A percentile compares a stretch with the other conserved stretches of the same genome.
phyloP scores from a whole-genome alignment of 202 grass and related monocot species.

The Sporobolus alterniflorus region DNA sequence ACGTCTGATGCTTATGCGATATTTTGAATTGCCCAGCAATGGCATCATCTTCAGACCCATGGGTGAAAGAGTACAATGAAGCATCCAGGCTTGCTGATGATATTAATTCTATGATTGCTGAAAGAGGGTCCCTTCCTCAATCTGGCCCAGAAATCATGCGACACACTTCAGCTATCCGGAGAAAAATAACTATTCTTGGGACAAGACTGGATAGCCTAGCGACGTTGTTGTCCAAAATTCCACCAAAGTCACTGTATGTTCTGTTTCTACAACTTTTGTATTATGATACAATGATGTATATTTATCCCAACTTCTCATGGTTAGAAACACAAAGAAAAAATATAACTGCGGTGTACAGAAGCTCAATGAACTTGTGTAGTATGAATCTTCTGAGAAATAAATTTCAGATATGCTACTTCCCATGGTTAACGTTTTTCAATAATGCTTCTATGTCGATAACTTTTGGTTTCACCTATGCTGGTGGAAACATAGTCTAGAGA shows the following conservation, averaged over 20 bases:
- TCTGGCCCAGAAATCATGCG: constrained; percentile 82
- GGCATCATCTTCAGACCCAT: constrained; percentile 75
- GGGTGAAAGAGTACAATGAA: constrained; percentile 85
- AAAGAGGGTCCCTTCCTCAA: constrained; percentile 85
- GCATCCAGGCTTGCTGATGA: constrained; percentile 87
- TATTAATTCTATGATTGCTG: constrained; percentile 80
- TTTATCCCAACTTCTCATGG: too few relatives aligned
- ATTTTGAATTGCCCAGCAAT: constrained; percentile 59
- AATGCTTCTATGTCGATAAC: not conserved
- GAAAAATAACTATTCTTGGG: constrained; percentile 88
- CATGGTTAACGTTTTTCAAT: not conserved
- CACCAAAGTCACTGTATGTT: constrained; percentile 86
- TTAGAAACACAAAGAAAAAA: too few relatives aligned
- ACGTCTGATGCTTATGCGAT: not conserved
- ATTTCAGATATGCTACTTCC: not conserved
- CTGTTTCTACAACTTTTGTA: not conserved
- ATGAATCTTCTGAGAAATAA: not conserved
- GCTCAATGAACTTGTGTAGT: not conserved
- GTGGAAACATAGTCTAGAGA: not conserved
- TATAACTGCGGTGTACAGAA: not conserved
- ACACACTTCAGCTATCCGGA: constrained; percentile 67
- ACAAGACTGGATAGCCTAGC: constrained; percentile 88
- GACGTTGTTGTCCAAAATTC: constrained; percentile 65
- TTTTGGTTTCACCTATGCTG: not conserved
- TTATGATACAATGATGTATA: too few relatives aligned